Evolutionary conservation across 129 eudicot species (phyloP).

Genomic region (Arctium lappa): DNA sequence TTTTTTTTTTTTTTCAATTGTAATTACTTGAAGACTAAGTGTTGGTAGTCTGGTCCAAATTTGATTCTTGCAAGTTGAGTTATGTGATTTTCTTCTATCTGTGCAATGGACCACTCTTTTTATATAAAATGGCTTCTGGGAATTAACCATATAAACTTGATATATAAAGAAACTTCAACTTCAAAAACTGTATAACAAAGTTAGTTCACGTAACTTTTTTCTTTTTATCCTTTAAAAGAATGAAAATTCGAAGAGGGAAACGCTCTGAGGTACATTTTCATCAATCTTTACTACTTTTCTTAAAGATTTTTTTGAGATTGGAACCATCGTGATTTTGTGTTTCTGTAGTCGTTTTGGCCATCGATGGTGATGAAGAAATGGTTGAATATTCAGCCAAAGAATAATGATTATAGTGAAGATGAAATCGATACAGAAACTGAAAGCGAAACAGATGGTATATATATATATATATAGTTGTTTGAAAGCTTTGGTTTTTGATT

Average conservation of each 20-base stretch:
- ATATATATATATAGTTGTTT: neutral
- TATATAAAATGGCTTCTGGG: slow-evolving; percentile 1
- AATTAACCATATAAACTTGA: neutral
- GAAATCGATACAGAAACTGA: slow-evolving; percentile 61
- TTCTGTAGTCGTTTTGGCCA: slow-evolving; percentile 61
- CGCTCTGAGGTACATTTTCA: slow-evolving; percentile 61
- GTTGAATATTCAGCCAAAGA: slow-evolving; percentile 68
- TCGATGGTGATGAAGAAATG: slow-evolving; percentile 82
- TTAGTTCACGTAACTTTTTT: neutral
- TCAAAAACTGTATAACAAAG: neutral
- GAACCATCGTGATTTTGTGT: neutral
- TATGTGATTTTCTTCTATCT: slow-evolving; percentile 39
- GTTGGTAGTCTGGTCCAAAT: slow-evolving; percentile 53
- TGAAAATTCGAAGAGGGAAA: slow-evolving; percentile 63
- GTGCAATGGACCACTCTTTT: slow-evolving; percentile 34
- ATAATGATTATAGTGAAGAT: slow-evolving; percentile 72
- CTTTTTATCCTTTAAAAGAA: slow-evolving; percentile 27
- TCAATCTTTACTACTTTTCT: neutral
- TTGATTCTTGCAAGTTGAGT: slow-evolving; percentile 50
- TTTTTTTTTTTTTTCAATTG: neutral
- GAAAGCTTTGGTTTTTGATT: neutral
- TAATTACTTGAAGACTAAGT: slow-evolving; percentile 20
- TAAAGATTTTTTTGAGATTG: neutral
- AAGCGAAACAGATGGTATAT: slow-evolving; percentile 66
- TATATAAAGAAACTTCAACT: slow-evolving; percentile 3